Conservation (phyloP, 805 yeast species). For the Middelhovenomyces tepae region DNA sequence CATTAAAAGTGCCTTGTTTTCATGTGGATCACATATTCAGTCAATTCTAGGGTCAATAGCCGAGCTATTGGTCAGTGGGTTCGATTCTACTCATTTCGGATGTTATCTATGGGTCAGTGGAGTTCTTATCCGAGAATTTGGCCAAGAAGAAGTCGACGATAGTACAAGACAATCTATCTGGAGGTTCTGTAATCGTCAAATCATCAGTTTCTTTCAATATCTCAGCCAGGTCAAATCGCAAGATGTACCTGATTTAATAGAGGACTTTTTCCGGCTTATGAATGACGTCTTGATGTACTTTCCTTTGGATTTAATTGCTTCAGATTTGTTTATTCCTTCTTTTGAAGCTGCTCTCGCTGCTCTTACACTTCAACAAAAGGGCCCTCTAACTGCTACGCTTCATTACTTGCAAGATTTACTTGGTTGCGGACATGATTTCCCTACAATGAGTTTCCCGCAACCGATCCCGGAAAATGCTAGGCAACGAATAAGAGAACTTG, state of each 20-base stretch:
- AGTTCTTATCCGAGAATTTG: constrained; percentile 54
- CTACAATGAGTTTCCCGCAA: constrained; percentile 60
- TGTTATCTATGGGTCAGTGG: constrained; percentile 91
- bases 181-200: constrained; percentile 64
- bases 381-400: constrained; percentile 59
- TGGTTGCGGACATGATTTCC: constrained; percentile 74
- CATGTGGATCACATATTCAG: constrained; percentile 45
- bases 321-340: constrained; percentile 33
- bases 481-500: constrained; percentile 37
- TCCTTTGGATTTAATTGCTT: constrained; percentile 42
- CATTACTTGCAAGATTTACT: constrained; percentile 75
- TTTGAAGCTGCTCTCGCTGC: constrained; percentile 52
- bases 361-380: constrained; percentile 53
- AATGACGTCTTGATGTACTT: constrained; percentile 69
- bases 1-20: constrained; percentile 55
- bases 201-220: constrained; percentile 43
- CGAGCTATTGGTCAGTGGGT: constrained; percentile 58
- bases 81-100: constrained; percentile 59
- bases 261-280: constrained; percentile 79
- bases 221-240: constrained; percentile 15
- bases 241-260: constrained; percentile 59
- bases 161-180: constrained; percentile 54
- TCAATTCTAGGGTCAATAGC: constrained; percentile 60
- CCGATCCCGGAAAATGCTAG: constrained; percentile 49
- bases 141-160: constrained; percentile 37